Evolutionary conservation across 1,284 basidiomycete genomes (phyloP).

Genomic region (Microbotryomycetes sp.): DNA sequence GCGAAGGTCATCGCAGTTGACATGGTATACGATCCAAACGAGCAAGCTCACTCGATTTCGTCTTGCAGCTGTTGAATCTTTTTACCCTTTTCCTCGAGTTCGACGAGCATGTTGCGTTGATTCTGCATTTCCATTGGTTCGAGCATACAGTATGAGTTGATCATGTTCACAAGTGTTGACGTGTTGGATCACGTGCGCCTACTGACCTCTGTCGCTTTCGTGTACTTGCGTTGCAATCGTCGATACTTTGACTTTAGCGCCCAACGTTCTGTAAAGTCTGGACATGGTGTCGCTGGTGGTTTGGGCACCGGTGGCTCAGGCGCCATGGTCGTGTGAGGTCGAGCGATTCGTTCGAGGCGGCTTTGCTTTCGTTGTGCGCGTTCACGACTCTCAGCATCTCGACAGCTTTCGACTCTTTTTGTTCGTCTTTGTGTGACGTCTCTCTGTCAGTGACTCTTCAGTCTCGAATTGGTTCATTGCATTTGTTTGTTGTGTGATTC

Average conservation of each 20-base stretch:
- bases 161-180: no score
- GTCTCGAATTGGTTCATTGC: no score
- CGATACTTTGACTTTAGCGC: conserved; percentile 25
- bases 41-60: conserved; percentile 22
- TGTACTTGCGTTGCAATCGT: conserved; percentile 16
- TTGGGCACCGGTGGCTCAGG: not conserved
- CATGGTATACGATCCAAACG: not conserved
- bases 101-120: conserved; percentile 24
- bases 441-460: no score
- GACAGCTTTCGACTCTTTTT: no score
- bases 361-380: no score
- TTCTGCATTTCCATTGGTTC: conserved; percentile 16
- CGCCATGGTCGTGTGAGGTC: not conserved
- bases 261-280: conserved; percentile 24
- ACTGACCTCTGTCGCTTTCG: not conserved
- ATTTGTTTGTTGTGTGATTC: no score
- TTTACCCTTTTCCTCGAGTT: conserved; percentile 28
- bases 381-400: no score
- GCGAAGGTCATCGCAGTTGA: not conserved
- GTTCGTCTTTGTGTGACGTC: no score
- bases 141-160: no score
- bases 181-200: not conserved
- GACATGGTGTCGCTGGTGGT: conserved; percentile 7
- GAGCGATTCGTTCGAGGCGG: no score
- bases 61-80: conserved; percentile 28